Evolutionary conservation across 768 basidiomycete species (phyloP), one percentile per base, ranked within the genome.

Genomic region (Lentinula boryana): DNA sequence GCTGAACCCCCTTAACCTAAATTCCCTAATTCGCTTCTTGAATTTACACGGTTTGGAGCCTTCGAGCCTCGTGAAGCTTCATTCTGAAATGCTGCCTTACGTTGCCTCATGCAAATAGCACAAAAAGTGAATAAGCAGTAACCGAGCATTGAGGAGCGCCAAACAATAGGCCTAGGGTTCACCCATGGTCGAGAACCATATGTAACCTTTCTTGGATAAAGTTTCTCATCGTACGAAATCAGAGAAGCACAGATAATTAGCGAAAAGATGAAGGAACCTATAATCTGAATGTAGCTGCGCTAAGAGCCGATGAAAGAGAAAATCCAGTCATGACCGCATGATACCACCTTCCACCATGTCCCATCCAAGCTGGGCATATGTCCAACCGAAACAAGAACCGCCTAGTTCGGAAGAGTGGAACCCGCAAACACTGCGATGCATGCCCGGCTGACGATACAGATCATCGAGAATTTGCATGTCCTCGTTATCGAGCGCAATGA

Each of bases 391-490:
- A 51, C 70, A 70, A 15, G 68, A 70, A 16, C 72, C 69, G 6
- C 69, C 73, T 12, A 67, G 60, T 15, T 66, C 69, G 23, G 63
- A 41, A 7, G 69, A 69, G 62, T 75, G 71, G 43, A 72, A 73
- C 1, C 70, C 68, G 36, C 68, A 73, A 27, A 74, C 67, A 10
- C 73, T 73, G 21, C 66, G 66, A 63, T 80, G 77, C 78, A 76
- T 73, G 2, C 72, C 72, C 5, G 72, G 68, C 46, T 75, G 66
- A 62, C 64, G 63, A 67, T 83, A 75, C 32, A 84, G 65, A 3
- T 60, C 63, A 62, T 76, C 69, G 46, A 84, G 70, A 13, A 56
- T 62, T 43, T 71, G 58, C 64, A 80, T 74, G 44, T 83, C 78
- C 18, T 75, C 71, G 4, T 63, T 57, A 10, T 67, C 62, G 15